These are phyloP conservation scores for Trametes punicea DNA, from an alignment of 768 basidiomycete genomes.

Conservation along the genomic window DNA sequence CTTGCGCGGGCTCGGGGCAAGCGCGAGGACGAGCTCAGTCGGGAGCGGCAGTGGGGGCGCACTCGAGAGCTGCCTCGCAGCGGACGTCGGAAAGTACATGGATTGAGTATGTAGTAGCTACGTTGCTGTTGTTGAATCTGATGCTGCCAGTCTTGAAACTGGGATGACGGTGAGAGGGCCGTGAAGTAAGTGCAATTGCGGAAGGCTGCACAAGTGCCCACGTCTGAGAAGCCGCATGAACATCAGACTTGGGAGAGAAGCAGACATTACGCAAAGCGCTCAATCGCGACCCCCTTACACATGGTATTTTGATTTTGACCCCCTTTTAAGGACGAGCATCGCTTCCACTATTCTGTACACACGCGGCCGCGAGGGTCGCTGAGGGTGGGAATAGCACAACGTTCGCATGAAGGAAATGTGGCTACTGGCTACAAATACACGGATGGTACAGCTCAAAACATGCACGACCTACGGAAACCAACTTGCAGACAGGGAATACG, in stretches of 20 bases:
- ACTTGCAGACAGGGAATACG: not conserved
- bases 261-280: not conserved
- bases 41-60: constrained; percentile 70
- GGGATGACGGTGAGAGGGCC: not conserved
- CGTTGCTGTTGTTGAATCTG: not conserved
- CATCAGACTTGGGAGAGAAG: too few relatives aligned
- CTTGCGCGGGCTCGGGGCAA: constrained; percentile 67
- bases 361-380: not conserved
- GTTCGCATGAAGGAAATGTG: too few relatives aligned
- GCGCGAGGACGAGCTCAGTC: constrained; percentile 56
- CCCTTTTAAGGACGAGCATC: too few relatives aligned
- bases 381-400: too few relatives aligned
- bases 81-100: constrained; percentile 88
- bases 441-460: constrained; percentile 15
- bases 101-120: not conserved
- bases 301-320: too few relatives aligned
- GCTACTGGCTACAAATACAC: constrained; percentile 22
- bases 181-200: not conserved
- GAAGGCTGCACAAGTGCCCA: not conserved
- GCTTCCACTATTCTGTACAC: too few relatives aligned
- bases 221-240: constrained; percentile 10
- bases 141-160: not conserved
- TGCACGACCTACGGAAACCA: constrained; percentile 9
- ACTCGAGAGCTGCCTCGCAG: constrained; percentile 69
- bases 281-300: too few relatives aligned